Percentiles rank a stretch among this genome's conserved stretches.
Evolutionary conservation across 306 rosid genomes (phyloP).

Genomic region (Gastrolobium bilobum): DNA sequence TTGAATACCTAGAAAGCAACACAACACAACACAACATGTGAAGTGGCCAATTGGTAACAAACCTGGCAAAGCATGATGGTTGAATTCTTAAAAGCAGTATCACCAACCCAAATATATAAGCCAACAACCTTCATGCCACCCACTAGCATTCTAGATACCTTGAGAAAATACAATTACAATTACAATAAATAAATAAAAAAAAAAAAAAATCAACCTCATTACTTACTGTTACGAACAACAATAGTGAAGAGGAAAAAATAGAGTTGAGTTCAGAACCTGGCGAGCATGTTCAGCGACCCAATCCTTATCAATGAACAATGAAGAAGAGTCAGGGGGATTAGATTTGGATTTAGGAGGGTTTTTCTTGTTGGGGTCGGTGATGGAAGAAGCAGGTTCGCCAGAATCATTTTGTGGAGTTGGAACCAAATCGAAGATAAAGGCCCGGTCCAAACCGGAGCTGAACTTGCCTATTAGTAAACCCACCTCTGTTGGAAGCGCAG

Average conservation of each 20-base stretch:
- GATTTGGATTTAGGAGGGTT: conserved; percentile 61
- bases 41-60: neutral
- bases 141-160: conserved; percentile 82
- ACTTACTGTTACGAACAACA: neutral
- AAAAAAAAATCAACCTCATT: neutral
- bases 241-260: too few relatives aligned
- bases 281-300: conserved; percentile 98
- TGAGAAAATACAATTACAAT: conserved; percentile 34
- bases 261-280: conserved; percentile 57
- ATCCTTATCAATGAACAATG: conserved; percentile 72
- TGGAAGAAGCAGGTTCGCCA: conserved; percentile 67
- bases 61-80: conserved; percentile 80
- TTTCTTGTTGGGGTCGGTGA: conserved; percentile 66
- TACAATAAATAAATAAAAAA: neutral
- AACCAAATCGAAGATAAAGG: conserved; percentile 78
- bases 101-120: conserved; percentile 76
- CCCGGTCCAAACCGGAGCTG: conserved; percentile 76
- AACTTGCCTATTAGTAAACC: conserved; percentile 85
- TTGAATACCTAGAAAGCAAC: neutral
- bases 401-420: conserved; percentile 86
- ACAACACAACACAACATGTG: too few relatives aligned
- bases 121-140: conserved; percentile 92
- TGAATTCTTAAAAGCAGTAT: conserved; percentile 82
- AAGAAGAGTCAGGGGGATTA: conserved; percentile 63
- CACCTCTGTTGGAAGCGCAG: conserved; percentile 70